phyloP scores from a whole-genome alignment of 208 protist genomes.

The Leishmania amazonensis region DNA sequence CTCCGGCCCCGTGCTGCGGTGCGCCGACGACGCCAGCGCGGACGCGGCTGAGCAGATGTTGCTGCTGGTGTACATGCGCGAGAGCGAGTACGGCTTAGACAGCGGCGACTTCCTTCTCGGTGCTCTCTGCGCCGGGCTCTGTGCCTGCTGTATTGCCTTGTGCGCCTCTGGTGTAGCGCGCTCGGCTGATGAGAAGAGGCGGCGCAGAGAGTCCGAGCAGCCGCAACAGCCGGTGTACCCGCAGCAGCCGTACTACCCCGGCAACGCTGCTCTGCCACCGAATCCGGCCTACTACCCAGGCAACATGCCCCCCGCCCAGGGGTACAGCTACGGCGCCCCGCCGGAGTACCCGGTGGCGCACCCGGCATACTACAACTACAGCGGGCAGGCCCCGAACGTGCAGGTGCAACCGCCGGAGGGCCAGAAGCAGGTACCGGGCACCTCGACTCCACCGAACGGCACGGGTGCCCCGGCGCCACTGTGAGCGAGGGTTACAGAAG shows the following conservation, averaged over 20 bases:
- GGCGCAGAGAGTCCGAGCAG: slow-evolving; percentile 1
- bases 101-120: slow-evolving; percentile 14
- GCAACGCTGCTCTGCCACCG: not conserved
- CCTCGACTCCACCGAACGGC: not conserved
- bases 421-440: not conserved
- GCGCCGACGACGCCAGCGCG: not conserved
- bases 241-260: slow-evolving; percentile 12
- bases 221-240: slow-evolving; percentile 2
- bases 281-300: slow-evolving; percentile 11
- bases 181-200: not conserved
- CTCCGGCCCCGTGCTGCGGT: slow-evolving; percentile 6
- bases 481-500: not conserved
- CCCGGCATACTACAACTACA: slow-evolving; percentile 37
- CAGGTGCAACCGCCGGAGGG: not conserved
- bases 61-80: slow-evolving; percentile 22
- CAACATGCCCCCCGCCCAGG: not conserved
- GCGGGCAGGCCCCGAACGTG: slow-evolving; percentile 10
- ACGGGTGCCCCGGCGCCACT: not conserved
- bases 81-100: slow-evolving; percentile 19
- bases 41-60: slow-evolving; percentile 9
- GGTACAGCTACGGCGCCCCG: slow-evolving; percentile 21
- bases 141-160: slow-evolving; percentile 16
- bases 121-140: slow-evolving; percentile 15
- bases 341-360: slow-evolving; percentile 32
- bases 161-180: slow-evolving; percentile 12